Evolutionary conservation across 1,139 yeast species (phyloP), one percentile per base, ranked within the genome.

Genomic region (Suhomyces maxii): DNA sequence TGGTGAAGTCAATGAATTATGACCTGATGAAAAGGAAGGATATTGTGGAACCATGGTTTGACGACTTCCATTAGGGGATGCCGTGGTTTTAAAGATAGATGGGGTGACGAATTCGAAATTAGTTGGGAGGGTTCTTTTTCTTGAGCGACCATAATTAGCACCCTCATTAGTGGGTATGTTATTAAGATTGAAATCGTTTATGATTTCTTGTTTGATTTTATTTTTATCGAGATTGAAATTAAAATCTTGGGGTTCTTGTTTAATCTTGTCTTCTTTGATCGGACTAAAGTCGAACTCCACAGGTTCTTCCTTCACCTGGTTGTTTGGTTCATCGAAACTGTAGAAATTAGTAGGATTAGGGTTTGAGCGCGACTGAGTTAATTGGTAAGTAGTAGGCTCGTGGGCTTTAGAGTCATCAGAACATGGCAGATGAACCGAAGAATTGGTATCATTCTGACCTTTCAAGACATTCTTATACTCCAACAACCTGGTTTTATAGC

Each of bases 121-220:
- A 13, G 42, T 33, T 5, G 49, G 49, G 13, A 37, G 40, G 13
- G 45, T 18, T 40, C 52, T 44, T 12, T 47, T 50, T 37, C 44
- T 47, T 38, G 49, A 43, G 39, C 42, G 44, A 14, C 44, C 18
- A 11, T 34, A 11, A n/a, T 36, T n/a, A 26, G 41, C 34, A 2
- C 35, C 32, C 8, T 36, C 52, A 46, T 30, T 40, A 35, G 62
- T 69, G 46, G 72, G 72, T 26, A 71, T 69, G 48, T 70, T 71
- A 56, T 71, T 71, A 50, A 71, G 58, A 41, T 61, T 52, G 52
- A 71, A 71, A 52, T 72, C 77, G 48, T 71, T 73, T 42, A 70
- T 69, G 47, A 71, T 71, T 48, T 72, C 76, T 51, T 71, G 75
- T 51, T 72, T 73, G 52, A 71, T 65, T 47, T 66, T 63, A 38